Conservation (phyloP, 371 early-diverging fungal genomes). For the Capillidium rhysosporum region DNA sequence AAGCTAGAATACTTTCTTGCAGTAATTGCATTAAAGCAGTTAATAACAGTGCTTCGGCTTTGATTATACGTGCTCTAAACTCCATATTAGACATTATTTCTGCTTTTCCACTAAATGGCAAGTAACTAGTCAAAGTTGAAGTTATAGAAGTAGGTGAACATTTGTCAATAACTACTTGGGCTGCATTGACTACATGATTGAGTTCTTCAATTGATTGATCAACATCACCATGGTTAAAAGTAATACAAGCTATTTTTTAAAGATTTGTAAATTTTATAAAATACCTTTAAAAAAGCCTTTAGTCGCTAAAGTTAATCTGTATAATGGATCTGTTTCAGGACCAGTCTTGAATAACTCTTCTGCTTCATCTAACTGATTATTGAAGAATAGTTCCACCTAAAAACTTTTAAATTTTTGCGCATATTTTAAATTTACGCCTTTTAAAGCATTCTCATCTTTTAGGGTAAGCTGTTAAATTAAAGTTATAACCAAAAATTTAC, state of each 20-base stretch:
- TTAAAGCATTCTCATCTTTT: background rate
- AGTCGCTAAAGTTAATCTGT: background rate
- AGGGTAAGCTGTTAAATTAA: background rate
- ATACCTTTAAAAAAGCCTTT: background rate
- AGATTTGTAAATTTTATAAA: too few relatives aligned
- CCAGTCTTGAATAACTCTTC: background rate
- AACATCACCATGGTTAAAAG: background rate
- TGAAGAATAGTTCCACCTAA: constrained; percentile 2
- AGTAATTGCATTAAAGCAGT: constrained; percentile 28
- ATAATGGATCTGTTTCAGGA: background rate
- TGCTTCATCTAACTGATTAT: constrained; percentile 4
- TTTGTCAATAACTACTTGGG: constrained; percentile 2
- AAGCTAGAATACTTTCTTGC: constrained; percentile 30
- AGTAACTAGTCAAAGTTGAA: background rate
- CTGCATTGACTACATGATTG: background rate
- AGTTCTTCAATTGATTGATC: background rate
- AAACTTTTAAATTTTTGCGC: background rate
- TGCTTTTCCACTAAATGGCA: background rate
- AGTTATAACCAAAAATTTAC: too few relatives aligned
- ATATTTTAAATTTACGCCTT: background rate
- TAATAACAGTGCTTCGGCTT: constrained; percentile 30
- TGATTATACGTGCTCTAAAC: constrained; percentile 31
- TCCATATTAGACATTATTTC: constrained; percentile 10
- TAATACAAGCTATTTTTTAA: background rate
- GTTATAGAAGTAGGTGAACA: background rate